Conservation (phyloP, 805 yeast genomes). For the Torulaspora gathmanii region DNA sequence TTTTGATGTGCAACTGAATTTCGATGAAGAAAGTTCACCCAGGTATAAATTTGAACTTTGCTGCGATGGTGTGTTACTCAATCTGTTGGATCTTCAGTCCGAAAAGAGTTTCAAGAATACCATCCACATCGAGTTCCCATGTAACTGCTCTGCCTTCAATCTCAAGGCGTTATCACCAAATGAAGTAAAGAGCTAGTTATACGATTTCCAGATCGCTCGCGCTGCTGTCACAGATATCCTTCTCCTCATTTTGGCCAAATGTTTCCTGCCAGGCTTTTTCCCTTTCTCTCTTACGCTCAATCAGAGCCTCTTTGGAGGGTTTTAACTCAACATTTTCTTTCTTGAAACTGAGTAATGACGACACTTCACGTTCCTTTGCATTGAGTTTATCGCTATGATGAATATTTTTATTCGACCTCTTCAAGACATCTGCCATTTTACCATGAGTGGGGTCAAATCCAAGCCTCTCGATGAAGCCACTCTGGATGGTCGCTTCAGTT, state of each 20-base stretch:
- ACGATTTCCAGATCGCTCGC: constrained; percentile 36
- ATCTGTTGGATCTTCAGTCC: constrained; percentile 16
- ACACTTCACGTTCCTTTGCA: constrained; percentile 23
- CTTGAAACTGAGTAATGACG: constrained; percentile 32
- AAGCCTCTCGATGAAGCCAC: constrained; percentile 38
- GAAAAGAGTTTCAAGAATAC: constrained; percentile 3
- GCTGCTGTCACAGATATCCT: constrained; percentile 14
- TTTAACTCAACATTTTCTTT: constrained; percentile 35
- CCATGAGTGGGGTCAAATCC: constrained; percentile 52
- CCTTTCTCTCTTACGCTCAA: constrained; percentile 29
- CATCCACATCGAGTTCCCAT: constrained; percentile 14
- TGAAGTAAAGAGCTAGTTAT: constrained; percentile 3
- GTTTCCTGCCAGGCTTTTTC: constrained; percentile 31
- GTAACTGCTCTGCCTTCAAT: constrained; percentile 9
- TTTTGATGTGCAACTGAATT: constrained; percentile 17
- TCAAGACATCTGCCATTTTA: constrained; percentile 20
- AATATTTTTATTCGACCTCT: constrained; percentile 7
- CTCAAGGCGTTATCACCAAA: constrained; percentile 12
- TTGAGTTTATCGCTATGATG: constrained; percentile 12
- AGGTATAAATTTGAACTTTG: constrained; percentile 25
- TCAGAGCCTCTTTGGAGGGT: constrained; percentile 32
- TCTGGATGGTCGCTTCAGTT: constrained; percentile 39
- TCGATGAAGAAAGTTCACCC: not conserved
- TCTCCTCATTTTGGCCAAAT: constrained; percentile 16
- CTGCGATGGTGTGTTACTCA: constrained; percentile 31